Evolutionary conservation across 192 early-diverging fungal genomes (phyloP), one percentile per base, ranked within the genome.

Genomic region (Obelidium mucronatum): DNA sequence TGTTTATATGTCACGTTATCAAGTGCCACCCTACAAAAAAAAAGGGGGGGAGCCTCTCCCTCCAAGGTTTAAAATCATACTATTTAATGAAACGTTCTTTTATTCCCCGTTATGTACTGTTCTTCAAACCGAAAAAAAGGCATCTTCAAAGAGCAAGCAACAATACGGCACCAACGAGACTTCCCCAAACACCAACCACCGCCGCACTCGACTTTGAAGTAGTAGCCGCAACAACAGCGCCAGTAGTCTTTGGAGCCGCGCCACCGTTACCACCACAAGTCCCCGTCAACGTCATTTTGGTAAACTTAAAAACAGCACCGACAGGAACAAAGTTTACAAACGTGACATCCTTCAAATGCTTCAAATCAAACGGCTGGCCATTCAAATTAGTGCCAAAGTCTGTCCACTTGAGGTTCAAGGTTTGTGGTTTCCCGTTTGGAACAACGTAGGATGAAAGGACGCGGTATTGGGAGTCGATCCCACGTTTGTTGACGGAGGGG

Each of bases 321-420:
- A 54, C 17, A 5, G 78, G 78, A 19, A n/a, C 54, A 24, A 79
- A 48, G 65, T 79, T 79, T 13, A 79, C 71, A 34, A 74, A 28
- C 24, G 78, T 79, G n/a, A 79, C 33, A 54, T 79, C 78, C 65
- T 79, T 79, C 33, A 76, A 36, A 54, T 79, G 31, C 40, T 42
- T 64, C 28, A 79, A 66, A 64, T 79, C 78, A 40, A 65, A 79
- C 0, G 40, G n/a, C 4, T 64, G 19, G 36, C 78, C 78, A 44
- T 65, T n/a, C 51, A 79, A 39, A 33, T 79, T 79, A 6, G 36
- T 79, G 4, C 42, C 35, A 44, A 76, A 79, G 53, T 79, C 78
- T 31, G n/a, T 34, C 22, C 39, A 40, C 30, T 42, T 58, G 34
- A 75, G 17, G 3, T 8, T 0, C 17, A 79, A 39, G 0, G 72